phyloP scores from a whole-genome alignment of 768 basidiomycete genomes.

The Calocybe gangraenosa region DNA sequence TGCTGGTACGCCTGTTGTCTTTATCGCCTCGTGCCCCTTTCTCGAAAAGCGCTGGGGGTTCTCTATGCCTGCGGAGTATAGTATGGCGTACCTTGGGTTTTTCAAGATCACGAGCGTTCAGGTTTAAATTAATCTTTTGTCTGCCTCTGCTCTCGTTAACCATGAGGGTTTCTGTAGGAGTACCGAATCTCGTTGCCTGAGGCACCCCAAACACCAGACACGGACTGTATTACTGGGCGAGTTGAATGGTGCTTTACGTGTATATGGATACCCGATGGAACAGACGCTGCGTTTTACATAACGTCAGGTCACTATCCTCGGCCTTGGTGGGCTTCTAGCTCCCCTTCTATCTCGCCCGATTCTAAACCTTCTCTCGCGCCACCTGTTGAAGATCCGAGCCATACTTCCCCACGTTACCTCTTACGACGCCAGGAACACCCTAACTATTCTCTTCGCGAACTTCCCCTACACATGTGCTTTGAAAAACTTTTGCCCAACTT shows the following conservation, averaged over 20 bases:
- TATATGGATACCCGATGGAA: constrained; percentile 48
- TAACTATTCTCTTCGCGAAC: constrained; percentile 9
- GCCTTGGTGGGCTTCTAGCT: constrained; percentile 24
- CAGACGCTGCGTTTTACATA: constrained; percentile 27
- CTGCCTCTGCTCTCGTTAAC: background rate
- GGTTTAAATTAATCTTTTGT: constrained; percentile 23
- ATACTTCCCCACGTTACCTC: constrained; percentile 21
- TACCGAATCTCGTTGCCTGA: background rate
- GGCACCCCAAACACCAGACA: background rate
- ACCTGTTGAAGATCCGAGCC: constrained; percentile 3
- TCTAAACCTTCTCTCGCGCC: background rate
- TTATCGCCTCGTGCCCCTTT: constrained; percentile 33
- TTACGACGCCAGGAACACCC: constrained; percentile 16
- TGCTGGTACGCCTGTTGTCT: constrained; percentile 32
- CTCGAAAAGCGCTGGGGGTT: constrained; percentile 24
- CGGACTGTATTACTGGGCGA: constrained; percentile 20
- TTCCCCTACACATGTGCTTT: constrained; percentile 2
- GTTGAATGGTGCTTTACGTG: constrained; percentile 45
- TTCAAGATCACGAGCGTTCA: constrained; percentile 38
- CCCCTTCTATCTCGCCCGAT: background rate
- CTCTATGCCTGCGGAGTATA: constrained; percentile 32
- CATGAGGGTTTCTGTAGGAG: background rate
- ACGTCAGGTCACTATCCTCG: constrained; percentile 4
- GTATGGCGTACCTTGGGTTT: constrained; percentile 41
- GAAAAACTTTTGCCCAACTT: constrained; percentile 16